Conservation (phyloP, 2,329 filamentous ascomycete genomes). For the Xylariaceae sp. region DNA sequence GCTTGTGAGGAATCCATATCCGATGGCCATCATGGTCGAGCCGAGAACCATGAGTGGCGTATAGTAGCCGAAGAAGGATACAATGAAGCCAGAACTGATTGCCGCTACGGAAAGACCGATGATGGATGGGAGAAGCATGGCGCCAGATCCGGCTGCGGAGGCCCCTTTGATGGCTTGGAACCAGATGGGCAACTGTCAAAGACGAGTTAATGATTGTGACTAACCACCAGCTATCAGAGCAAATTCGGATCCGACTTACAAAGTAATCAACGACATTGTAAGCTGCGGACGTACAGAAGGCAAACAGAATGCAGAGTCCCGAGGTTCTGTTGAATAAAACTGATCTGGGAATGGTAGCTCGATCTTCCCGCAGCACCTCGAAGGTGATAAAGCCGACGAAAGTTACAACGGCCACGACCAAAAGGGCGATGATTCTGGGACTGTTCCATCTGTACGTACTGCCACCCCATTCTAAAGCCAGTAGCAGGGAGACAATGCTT, state of each 20-base stretch:
- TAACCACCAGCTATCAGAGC: neutral
- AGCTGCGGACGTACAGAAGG: slow-evolving; percentile 11
- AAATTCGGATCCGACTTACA: neutral
- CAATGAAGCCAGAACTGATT: slow-evolving; percentile 9
- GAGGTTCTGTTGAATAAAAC: slow-evolving; percentile 10
- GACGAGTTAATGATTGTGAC: neutral
- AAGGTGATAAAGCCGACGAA: slow-evolving; percentile 2
- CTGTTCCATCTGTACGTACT: slow-evolving; percentile 16
- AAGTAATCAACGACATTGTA: slow-evolving; percentile 14
- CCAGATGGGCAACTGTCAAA: slow-evolving; percentile 14
- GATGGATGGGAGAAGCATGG: slow-evolving; percentile 12
- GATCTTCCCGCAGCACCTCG: slow-evolving; percentile 6
- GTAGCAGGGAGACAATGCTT: slow-evolving; percentile 23
- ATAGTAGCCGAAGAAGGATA: slow-evolving; percentile 11
- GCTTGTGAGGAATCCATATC: slow-evolving; percentile 11
- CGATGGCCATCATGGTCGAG: slow-evolving; percentile 9
- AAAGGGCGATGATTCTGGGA: slow-evolving; percentile 7
- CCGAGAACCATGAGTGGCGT: slow-evolving; percentile 11
- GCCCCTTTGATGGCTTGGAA: slow-evolving; percentile 15
- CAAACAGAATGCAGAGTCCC: slow-evolving; percentile 10
- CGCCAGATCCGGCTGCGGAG: slow-evolving; percentile 8
- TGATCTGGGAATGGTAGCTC: slow-evolving; percentile 12
- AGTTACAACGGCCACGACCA: slow-evolving; percentile 6
- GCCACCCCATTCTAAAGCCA: slow-evolving; percentile 28
- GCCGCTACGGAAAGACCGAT: slow-evolving; percentile 7